These are phyloP conservation scores for Ceratobasidium sp. DNA, from an alignment of 1,284 basidiomycete genomes.

Conservation along the genomic window DNA sequence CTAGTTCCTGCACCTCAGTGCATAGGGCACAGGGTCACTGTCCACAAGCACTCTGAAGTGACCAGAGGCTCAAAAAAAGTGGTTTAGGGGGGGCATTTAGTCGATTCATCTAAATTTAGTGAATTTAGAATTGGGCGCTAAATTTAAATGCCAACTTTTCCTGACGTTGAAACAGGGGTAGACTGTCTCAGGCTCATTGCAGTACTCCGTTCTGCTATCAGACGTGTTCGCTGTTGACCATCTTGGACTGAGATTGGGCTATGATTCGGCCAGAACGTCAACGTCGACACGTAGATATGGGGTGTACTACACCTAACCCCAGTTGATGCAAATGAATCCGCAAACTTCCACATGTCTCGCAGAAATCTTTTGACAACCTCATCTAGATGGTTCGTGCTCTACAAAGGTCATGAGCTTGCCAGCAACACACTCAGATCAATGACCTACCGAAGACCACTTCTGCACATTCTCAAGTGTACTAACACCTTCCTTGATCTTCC, in stretches of 20 bases:
- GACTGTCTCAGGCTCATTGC: not conserved
- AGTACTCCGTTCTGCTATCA: not conserved
- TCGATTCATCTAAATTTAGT: no score
- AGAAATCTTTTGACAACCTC: not conserved
- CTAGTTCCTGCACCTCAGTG: no score
- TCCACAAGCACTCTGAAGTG: no score
- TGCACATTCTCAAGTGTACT: not conserved
- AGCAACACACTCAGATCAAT: not conserved
- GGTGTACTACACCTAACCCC: not conserved
- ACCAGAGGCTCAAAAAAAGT: no score
- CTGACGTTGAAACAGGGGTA: not conserved
- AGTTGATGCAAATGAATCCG: not conserved
- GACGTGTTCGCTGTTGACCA: not conserved
- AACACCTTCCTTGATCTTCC: not conserved
- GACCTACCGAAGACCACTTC: slow-evolving; percentile 4
- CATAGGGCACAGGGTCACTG: no score
- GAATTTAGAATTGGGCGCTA: no score
- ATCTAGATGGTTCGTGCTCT: not conserved
- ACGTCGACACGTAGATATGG: slow-evolving; percentile 4
- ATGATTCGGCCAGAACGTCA: no score
- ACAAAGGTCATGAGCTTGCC: no score
- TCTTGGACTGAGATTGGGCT: no score
- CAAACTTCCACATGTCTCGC: not conserved
- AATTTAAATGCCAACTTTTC: no score
- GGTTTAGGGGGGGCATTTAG: no score